Conservation (phyloP, 2,329 filamentous ascomycete species). For the Ophiosphaerella herpotricha region DNA sequence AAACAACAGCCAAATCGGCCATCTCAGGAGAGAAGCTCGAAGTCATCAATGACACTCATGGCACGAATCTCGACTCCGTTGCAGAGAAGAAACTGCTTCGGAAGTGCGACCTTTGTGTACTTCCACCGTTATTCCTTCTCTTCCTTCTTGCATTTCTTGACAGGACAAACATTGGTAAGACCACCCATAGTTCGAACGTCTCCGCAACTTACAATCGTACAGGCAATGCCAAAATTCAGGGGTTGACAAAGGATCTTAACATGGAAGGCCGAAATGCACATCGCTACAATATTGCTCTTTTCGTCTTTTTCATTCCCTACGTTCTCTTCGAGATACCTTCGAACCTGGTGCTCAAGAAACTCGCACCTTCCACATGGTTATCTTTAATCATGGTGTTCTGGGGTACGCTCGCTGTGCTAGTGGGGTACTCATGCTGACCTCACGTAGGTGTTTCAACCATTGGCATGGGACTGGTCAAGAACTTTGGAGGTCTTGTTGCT, state of each 20-base stretch:
- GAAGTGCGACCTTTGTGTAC: slow-evolving; percentile 55
- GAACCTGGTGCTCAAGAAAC: slow-evolving; percentile 47
- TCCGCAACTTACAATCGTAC: slow-evolving; percentile 4
- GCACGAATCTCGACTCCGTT: slow-evolving; percentile 35
- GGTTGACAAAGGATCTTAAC: slow-evolving; percentile 44
- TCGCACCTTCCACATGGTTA: slow-evolving; percentile 48
- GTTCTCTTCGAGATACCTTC: slow-evolving; percentile 43
- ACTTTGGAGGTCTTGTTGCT: slow-evolving; percentile 53
- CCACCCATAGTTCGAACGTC: background rate
- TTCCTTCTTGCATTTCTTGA: slow-evolving; percentile 41
- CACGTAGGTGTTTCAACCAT: slow-evolving; percentile 44
- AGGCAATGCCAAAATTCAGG: slow-evolving; percentile 50
- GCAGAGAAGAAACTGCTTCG: slow-evolving; percentile 53
- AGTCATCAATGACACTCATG: slow-evolving; percentile 30
- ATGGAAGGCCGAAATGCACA: slow-evolving; percentile 37
- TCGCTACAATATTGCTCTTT: slow-evolving; percentile 45
- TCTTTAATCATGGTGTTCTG: slow-evolving; percentile 45
- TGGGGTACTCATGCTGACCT: background rate
- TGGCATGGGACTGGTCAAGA: slow-evolving; percentile 54
- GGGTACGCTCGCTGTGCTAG: slow-evolving; percentile 25
- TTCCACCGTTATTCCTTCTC: slow-evolving; percentile 55
- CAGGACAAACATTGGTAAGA: slow-evolving; percentile 41
- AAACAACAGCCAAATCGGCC: slow-evolving; percentile 8
- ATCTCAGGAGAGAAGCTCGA: slow-evolving; percentile 27
- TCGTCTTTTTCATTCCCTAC: slow-evolving; percentile 48